Conservation (phyloP, 1,284 basidiomycete species). For the Ustilago trichophora region DNA sequence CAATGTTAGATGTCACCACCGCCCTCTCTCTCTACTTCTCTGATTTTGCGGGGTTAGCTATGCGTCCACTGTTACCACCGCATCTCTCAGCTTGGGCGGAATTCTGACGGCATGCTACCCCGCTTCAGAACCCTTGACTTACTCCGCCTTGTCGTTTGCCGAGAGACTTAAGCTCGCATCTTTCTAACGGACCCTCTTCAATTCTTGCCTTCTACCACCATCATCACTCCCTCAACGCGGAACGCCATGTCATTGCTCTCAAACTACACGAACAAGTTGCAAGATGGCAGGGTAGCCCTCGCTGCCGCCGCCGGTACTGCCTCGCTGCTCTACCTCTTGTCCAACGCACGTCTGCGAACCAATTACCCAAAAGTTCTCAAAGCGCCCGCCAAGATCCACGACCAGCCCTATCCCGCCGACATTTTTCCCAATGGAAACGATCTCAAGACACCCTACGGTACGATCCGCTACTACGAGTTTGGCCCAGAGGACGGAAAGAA, state of each 20-base stretch:
- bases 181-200: too few relatives aligned
- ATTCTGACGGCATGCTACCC: not conserved
- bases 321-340: conserved; percentile 29
- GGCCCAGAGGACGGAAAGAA: conserved; percentile 53
- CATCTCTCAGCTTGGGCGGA: not conserved
- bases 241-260: conserved; percentile 24
- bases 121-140: conserved; percentile 1
- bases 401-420: conserved; percentile 36
- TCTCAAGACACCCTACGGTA: conserved; percentile 38
- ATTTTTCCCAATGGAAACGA: conserved; percentile 34
- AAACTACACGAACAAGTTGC: conserved; percentile 12
- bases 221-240: too few relatives aligned
- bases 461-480: conserved; percentile 51
- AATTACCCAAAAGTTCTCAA: conserved; percentile 41
- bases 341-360: conserved; percentile 22
- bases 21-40: too few relatives aligned
- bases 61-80: not conserved
- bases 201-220: too few relatives aligned
- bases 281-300: conserved; percentile 24
- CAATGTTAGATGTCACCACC: too few relatives aligned
- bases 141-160: not conserved
- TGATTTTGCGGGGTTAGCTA: not conserved
- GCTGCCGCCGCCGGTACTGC: conserved; percentile 34
- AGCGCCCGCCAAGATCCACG: conserved; percentile 34
- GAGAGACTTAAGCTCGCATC: too few relatives aligned